Conservation (phyloP, 176 grass and related monocot species). For the Dactylis glomerata region DNA sequence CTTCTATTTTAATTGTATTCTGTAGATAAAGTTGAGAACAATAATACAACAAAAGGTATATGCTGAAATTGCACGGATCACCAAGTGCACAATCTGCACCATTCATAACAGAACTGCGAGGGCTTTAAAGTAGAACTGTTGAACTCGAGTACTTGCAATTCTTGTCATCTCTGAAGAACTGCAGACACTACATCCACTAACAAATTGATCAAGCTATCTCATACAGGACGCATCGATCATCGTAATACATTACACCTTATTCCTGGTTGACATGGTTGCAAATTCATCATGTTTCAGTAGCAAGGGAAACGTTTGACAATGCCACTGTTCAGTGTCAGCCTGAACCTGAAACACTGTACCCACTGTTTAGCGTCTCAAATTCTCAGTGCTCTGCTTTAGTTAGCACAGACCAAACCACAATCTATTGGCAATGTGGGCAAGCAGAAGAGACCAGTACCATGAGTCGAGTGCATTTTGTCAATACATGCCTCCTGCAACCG, state of each 20-base stretch:
- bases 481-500: slow-evolving; percentile 13
- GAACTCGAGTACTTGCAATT: not conserved
- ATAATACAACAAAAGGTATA: not conserved
- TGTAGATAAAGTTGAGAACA: not conserved
- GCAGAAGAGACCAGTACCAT: slow-evolving; percentile 32
- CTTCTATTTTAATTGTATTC: not conserved
- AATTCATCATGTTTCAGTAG: slow-evolving; percentile 14
- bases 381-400: not conserved
- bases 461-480: slow-evolving; percentile 21
- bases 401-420: not conserved
- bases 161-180: not conserved
- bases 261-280: not conserved
- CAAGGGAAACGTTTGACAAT: slow-evolving; percentile 14
- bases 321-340: not conserved
- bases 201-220: not conserved
- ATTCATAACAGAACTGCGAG: not conserved
- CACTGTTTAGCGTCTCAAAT: not conserved
- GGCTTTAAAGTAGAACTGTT: not conserved
- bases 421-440: slow-evolving; percentile 19
- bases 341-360: slow-evolving; percentile 11
- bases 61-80: not conserved
- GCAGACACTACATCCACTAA: not conserved
- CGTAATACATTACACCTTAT: not conserved
- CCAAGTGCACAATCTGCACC: not conserved
- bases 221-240: not conserved